Evolutionary conservation across 2,329 filamentous ascomycete genomes (phyloP), one percentile per base, ranked within the genome.

Genomic region (Fusarium longipes): DNA sequence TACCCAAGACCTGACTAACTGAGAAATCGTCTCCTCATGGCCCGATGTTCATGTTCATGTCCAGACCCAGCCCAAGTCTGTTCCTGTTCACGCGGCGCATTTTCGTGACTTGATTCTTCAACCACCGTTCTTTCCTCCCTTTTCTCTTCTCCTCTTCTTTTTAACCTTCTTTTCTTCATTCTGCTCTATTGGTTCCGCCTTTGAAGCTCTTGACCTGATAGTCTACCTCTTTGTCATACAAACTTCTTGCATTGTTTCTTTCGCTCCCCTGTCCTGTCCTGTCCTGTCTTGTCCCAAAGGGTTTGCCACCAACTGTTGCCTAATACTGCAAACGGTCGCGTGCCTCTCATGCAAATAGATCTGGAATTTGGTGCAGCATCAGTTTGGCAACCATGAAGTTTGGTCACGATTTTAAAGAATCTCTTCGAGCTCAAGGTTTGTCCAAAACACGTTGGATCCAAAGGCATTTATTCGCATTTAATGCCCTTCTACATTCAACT

Each of bases 381-480:
- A 44, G 49, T 65, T 51, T 63, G 65, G 42, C 43, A 57, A 29
- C 68, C 54, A 97, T 97, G 93, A 97, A 97, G 83, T 97, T 96
- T 78, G 92, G 89, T 27, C 91, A 91, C 75, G 86, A 89, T 73
- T 96, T 93, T 76, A 88, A 89, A 75, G 86, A 90, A 71, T 85
- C 86, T 48, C 84, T 97, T 64, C 82, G 86, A 65, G 86, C 82
- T 67, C 90, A 92, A 77, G 80, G 83, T 83, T 47, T 15, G 69
- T 70, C 39, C 47, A 47, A 42, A 24, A 10, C n/a, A 10, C 5
- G 22, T 22, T 38, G 29, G 14, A 14, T 6, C 27, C 25, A 24
- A 35, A 17, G 39, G 14, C n/a, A 12, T 12, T n/a, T 7, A 30
- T 39, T 35, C n/a, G 20, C 20, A 25, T 32, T 20, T 9, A 54